Conservation (phyloP, 2,329 filamentous ascomycete genomes). For the Neonectria magnoliae region DNA sequence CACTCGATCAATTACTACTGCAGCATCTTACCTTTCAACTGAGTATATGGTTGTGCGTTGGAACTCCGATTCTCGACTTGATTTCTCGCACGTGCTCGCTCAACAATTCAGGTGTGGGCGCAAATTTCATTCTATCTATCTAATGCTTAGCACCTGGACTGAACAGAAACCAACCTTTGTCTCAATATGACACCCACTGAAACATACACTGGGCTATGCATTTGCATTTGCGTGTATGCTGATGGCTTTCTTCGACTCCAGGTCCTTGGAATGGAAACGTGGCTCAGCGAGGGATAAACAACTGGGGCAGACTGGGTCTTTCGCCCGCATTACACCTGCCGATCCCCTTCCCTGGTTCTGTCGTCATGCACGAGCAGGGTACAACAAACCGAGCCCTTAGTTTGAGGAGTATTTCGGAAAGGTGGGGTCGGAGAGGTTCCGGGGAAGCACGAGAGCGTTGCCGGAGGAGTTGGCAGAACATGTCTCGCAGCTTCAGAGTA, state of each 20-base stretch:
- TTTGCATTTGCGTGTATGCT: slow-evolving; percentile 1
- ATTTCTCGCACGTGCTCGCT: neutral
- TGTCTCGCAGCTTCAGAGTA: slow-evolving; percentile 37
- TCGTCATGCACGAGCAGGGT: slow-evolving; percentile 15
- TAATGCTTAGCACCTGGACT: neutral
- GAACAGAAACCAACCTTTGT: neutral
- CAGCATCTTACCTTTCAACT: neutral
- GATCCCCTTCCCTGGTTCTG: slow-evolving; percentile 9
- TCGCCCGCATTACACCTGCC: slow-evolving; percentile 7
- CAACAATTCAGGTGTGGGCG: neutral
- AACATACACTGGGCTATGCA: neutral
- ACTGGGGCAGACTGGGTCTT: slow-evolving; percentile 3
- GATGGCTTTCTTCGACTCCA: slow-evolving; percentile 22
- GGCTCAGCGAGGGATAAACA: slow-evolving; percentile 20
- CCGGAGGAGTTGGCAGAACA: slow-evolving; percentile 35
- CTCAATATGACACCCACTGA: neutral
- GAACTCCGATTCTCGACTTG: neutral
- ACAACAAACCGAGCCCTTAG: slow-evolving; percentile 12
- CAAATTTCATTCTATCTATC: neutral
- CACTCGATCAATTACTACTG: neutral
- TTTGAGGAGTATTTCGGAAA: slow-evolving; percentile 28
- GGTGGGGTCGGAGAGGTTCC: slow-evolving; percentile 34
- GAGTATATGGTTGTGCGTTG: neutral
- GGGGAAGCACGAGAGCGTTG: slow-evolving; percentile 39
- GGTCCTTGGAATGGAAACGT: slow-evolving; percentile 27